phyloP scores from a whole-genome alignment of 2,329 filamentous ascomycete species.

The Parascedosporium putredinis region DNA sequence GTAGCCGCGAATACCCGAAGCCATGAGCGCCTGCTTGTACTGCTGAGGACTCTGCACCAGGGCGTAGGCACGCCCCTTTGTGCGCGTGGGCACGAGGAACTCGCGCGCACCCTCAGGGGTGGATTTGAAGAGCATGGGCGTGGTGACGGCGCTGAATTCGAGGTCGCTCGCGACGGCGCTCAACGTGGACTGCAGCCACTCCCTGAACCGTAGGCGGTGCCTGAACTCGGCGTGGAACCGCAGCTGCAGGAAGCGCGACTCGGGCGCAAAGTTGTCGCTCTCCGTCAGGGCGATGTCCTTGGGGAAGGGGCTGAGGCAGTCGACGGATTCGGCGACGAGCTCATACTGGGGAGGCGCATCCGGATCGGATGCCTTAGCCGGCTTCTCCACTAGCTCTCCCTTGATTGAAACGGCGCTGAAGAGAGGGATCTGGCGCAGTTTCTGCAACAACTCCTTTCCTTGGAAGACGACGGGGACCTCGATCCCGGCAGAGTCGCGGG shows the following conservation, averaged over 20 bases:
- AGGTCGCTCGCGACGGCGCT: conserved; percentile 44
- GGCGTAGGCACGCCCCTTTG: conserved; percentile 70
- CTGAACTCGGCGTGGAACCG: conserved; percentile 60
- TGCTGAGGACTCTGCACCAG: conserved; percentile 94
- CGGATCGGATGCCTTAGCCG: conserved; percentile 12
- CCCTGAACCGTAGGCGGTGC: conserved; percentile 61
- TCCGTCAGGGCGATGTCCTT: conserved; percentile 66
- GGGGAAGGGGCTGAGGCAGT: conserved; percentile 62
- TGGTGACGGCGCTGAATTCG: conserved; percentile 73
- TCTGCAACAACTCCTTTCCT: conserved; percentile 25
- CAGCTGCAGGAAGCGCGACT: conserved; percentile 74
- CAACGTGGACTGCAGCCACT: conserved; percentile 41
- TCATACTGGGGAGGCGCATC: conserved; percentile 14
- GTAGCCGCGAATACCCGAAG: conserved; percentile 70
- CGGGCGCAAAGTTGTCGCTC: conserved; percentile 62
- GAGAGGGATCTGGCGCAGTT: conserved; percentile 34
- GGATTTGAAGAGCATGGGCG: conserved; percentile 90
- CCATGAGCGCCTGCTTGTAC: conserved; percentile 97
- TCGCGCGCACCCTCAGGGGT: conserved; percentile 92
- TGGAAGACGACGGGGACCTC: conserved; percentile 25
- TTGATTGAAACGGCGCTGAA: conserved; percentile 43
- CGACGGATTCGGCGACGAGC: conserved; percentile 36
- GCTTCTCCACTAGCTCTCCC: conserved; percentile 23
- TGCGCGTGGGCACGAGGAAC: conserved; percentile 82
- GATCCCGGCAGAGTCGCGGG: conserved; percentile 23